These are phyloP conservation scores for Copromyces sp. DNA, from an alignment of 495 filamentous ascomycete genomes.

Conservation along the genomic window DNA sequence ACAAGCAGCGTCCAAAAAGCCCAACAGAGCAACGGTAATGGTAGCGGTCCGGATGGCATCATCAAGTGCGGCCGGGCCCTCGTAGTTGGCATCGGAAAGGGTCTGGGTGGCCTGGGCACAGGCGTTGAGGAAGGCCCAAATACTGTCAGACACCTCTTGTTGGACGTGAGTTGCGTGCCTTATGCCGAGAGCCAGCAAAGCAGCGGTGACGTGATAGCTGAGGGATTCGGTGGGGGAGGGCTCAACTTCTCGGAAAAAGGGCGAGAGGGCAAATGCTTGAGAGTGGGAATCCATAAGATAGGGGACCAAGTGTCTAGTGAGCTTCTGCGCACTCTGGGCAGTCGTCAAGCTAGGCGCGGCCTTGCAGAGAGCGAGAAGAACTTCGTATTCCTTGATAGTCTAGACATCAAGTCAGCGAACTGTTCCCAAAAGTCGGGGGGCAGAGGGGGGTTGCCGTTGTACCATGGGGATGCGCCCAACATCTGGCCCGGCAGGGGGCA, in stretches of 20 bases:
- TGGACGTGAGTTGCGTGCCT: slow-evolving; percentile 53
- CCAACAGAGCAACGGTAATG: slow-evolving; percentile 70
- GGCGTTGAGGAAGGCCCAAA: slow-evolving; percentile 57
- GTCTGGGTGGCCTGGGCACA: slow-evolving; percentile 43
- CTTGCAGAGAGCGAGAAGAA: slow-evolving; percentile 79
- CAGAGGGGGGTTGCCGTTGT: slow-evolving; percentile 5
- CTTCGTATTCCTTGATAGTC: slow-evolving; percentile 75
- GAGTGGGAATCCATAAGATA: slow-evolving; percentile 75
- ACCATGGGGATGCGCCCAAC: slow-evolving; percentile 43
- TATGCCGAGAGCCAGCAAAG: slow-evolving; percentile 66
- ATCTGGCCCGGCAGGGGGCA: slow-evolving; percentile 16
- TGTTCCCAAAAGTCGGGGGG: not conserved
- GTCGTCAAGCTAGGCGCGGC: slow-evolving; percentile 63
- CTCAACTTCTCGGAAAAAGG: slow-evolving; percentile 69
- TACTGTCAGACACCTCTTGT: slow-evolving; percentile 45
- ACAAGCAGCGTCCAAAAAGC: slow-evolving; percentile 75
- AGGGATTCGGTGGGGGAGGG: slow-evolving; percentile 87
- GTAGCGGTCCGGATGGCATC: slow-evolving; percentile 60
- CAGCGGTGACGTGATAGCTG: slow-evolving; percentile 64
- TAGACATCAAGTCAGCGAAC: slow-evolving; percentile 19
- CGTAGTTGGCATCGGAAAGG: slow-evolving; percentile 36
- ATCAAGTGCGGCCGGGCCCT: slow-evolving; percentile 44
- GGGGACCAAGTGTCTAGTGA: slow-evolving; percentile 61
- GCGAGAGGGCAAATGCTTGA: slow-evolving; percentile 68
- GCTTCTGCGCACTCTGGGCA: slow-evolving; percentile 57